phyloP scores from a whole-genome alignment of 1,139 yeast genomes.

The Nakaseomyces glabratus region DNA sequence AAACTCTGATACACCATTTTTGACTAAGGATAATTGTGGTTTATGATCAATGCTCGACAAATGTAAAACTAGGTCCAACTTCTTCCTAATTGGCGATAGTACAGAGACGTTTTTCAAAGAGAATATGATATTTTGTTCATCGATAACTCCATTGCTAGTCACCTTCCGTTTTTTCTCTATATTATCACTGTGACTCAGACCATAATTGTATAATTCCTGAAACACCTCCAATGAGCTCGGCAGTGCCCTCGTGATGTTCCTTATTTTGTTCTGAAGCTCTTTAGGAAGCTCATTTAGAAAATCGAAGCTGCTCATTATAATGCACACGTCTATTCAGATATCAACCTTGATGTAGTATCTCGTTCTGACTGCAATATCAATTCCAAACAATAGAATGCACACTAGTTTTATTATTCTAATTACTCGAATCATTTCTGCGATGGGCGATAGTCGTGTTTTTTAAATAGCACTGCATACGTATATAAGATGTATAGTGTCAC shows the following conservation, averaged over 20 bases:
- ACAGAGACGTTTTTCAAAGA: slow-evolving; percentile 41
- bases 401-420: too few relatives aligned
- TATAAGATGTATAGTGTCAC: too few relatives aligned
- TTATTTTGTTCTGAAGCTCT: slow-evolving; percentile 22
- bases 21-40: slow-evolving; percentile 37
- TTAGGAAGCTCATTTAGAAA: slow-evolving; percentile 12
- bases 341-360: neutral
- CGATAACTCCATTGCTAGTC: slow-evolving; percentile 2
- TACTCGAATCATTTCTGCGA: too few relatives aligned
- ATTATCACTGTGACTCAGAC: slow-evolving; percentile 2
- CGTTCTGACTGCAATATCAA: too few relatives aligned
- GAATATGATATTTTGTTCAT: slow-evolving; percentile 33
- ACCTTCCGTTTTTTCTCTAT: slow-evolving; percentile 17
- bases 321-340: neutral
- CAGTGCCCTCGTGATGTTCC: slow-evolving; percentile 15
- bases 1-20: slow-evolving; percentile 32
- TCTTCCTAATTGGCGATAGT: slow-evolving; percentile 45
- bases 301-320: neutral
- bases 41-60: slow-evolving; percentile 25
- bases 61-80: slow-evolving; percentile 31
- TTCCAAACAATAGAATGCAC: too few relatives aligned
- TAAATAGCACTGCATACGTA: too few relatives aligned
- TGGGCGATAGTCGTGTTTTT: too few relatives aligned
- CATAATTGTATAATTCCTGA: slow-evolving; percentile 22
- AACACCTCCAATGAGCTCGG: slow-evolving; percentile 21